Percentiles rank a stretch among this genome's conserved stretches.
phyloP scores from a whole-genome alignment of 2,329 filamentous ascomycete genomes.

The Fusarium brachygibbosum region DNA sequence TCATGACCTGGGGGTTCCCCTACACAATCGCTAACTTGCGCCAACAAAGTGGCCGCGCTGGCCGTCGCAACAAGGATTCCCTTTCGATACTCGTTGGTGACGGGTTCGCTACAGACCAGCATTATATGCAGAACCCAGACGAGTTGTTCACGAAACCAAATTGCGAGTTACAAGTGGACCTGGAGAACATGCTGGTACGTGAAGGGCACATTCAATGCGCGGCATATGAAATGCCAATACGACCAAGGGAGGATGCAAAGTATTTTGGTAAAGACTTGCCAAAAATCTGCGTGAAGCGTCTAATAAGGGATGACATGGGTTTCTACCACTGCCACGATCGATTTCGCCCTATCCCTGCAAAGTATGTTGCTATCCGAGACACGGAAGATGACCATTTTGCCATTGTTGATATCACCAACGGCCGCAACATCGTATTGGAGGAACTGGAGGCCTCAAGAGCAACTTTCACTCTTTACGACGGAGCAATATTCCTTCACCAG shows the following conservation, averaged over 20 bases:
- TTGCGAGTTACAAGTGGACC: slow-evolving; percentile 87
- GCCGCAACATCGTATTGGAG: slow-evolving; percentile 87
- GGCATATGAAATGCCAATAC: slow-evolving; percentile 93
- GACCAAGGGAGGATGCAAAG: slow-evolving; percentile 76
- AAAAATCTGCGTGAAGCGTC: slow-evolving; percentile 78
- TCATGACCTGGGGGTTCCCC: slow-evolving; percentile 93
- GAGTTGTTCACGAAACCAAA: slow-evolving; percentile 95
- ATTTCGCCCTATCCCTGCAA: slow-evolving; percentile 87
- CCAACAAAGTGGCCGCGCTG: slow-evolving; percentile 94
- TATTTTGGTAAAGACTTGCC: slow-evolving; percentile 85
- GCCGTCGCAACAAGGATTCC: slow-evolving; percentile 92
- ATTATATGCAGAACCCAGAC: slow-evolving; percentile 96
- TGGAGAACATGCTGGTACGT: slow-evolving; percentile 90
- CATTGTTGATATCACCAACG: slow-evolving; percentile 88
- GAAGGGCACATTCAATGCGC: slow-evolving; percentile 97
- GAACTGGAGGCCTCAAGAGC: slow-evolving; percentile 97
- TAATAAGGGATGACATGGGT: slow-evolving; percentile 79
- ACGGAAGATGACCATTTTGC: slow-evolving; percentile 93
- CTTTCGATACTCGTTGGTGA: slow-evolving; percentile 91
- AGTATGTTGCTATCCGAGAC: slow-evolving; percentile 88
- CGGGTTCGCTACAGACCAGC: slow-evolving; percentile 89
- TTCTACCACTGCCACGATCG: slow-evolving; percentile 92
- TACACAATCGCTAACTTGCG: slow-evolving; percentile 95
- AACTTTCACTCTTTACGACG: slow-evolving; percentile 96
- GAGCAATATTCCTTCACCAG: slow-evolving; percentile 96